Base-by-base conservation (phyloP, 2,329 filamentous ascomycete genomes). In the Pseudocercospora fuligena region DNA sequence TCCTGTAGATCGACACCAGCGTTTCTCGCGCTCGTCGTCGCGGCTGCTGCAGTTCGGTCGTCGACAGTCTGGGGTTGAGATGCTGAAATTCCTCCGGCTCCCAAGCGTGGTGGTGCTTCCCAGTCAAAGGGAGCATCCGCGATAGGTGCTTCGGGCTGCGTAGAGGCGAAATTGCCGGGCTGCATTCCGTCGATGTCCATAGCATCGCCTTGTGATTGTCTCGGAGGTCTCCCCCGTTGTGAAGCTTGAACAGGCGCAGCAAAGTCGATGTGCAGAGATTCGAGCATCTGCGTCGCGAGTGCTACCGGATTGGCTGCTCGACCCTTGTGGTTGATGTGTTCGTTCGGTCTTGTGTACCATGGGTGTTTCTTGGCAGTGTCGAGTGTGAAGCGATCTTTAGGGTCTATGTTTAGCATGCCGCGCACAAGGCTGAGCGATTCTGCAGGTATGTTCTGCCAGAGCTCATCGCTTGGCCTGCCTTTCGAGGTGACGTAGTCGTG, bases 271-370 rank as follows among this genome's bases (percentile, higher is more conserved):
- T 88, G 91, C 16, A 99, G 87, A 63, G 89, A 91, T 77, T 97
- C 92, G 63, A 99, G 89, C 92, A 99, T 97, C 76, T 92, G 89
- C 0, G 95, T 97, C n/a, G 95, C 95, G 56, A 99, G 85, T 63
- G 89, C 88, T 68, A 98, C 83, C 0, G 92, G 92, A 74, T 98
- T 92, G 11, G 87, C 87, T 36, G 94, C 86, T 70, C 85, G 88
- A 72, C 94, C 94, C 67, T 93, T 90, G 0, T 86, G 76, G 3
- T 89, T 88, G 59, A 98, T 85, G 73, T 93, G 90, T 33, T 85
- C 86, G 78, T 98, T 99, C 66, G 85, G 85, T 54, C 92, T 87
- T 3, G 92, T 97, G 78, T 93, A 97, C 95, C 95, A 99, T 1
- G 94, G 94, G 79, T 99, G 95, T 70, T 92, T 89, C 67, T 93